These are phyloP conservation scores for Boletus eberwhitei DNA, from an alignment of 768 basidiomycete species.

Conservation along the genomic window DNA sequence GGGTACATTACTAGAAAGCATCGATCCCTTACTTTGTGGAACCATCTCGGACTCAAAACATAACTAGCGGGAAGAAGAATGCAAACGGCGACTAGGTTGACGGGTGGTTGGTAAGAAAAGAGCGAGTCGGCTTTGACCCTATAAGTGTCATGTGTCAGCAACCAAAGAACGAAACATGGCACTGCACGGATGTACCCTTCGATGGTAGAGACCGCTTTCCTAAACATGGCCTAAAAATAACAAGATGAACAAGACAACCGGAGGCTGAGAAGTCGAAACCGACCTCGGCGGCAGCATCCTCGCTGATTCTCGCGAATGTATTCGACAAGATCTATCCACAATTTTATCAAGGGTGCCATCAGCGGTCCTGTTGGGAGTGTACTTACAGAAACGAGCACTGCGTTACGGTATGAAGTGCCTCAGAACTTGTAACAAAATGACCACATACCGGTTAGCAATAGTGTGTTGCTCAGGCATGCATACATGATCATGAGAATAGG, in stretches of 20 bases:
- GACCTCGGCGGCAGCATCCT: constrained; percentile 91
- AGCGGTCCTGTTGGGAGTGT: neutral
- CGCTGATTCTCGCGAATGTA: constrained; percentile 90
- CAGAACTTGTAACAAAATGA: neutral
- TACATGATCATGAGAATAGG: constrained; percentile 90
- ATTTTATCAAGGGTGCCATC: neutral
- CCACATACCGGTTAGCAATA: constrained; percentile 79
- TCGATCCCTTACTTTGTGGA: constrained; percentile 73
- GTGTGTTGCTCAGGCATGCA: constrained; percentile 88
- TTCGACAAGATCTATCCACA: constrained; percentile 81
- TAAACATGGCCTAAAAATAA: constrained; percentile 77
- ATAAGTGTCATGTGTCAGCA: constrained; percentile 11
- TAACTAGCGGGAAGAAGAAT: constrained; percentile 87
- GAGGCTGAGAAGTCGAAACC: neutral
- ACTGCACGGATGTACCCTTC: constrained; percentile 61
- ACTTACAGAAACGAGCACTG: constrained; percentile 78
- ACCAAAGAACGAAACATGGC: neutral
- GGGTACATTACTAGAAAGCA: constrained; percentile 1
- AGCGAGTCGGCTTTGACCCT: constrained; percentile 87
- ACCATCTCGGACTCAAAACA: constrained; percentile 90
- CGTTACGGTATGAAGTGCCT: constrained; percentile 7
- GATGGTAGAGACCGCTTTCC: constrained; percentile 89
- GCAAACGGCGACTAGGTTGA: constrained; percentile 84
- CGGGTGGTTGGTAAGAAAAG: constrained; percentile 91
- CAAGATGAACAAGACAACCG: neutral